Percentiles rank a stretch among this genome's conserved stretches.
Evolutionary conservation across 352 stramenopile species (phyloP).

Genomic region (Phytophthora fragariaefolia): DNA sequence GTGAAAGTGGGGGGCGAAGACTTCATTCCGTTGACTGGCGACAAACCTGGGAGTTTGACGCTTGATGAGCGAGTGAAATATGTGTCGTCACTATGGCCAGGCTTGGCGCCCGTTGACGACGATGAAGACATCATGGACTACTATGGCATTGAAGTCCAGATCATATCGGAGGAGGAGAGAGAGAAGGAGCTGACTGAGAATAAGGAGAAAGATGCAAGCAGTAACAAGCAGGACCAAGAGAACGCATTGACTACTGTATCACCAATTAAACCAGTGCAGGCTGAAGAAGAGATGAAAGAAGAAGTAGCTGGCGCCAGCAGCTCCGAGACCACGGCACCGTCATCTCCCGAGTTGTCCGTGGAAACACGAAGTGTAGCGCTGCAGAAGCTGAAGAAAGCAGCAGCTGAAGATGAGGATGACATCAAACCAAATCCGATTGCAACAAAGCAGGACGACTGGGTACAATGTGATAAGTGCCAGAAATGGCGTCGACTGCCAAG

Average conservation of each 20-base stretch:
- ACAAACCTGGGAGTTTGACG: conserved; percentile 46
- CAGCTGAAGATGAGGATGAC: conserved; percentile 50
- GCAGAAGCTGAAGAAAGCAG: conserved; percentile 56
- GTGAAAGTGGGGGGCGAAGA: conserved; percentile 56
- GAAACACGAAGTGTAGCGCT: conserved; percentile 60
- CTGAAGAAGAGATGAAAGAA: conserved; percentile 16
- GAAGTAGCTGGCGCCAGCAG: conserved; percentile 16
- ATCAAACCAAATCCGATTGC: conserved; percentile 54
- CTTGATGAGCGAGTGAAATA: conserved; percentile 71
- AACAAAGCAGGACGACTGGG: conserved; percentile 87
- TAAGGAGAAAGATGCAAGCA: conserved; percentile 9
- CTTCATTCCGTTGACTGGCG: conserved; percentile 47
- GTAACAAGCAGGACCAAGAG: not conserved
- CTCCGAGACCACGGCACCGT: conserved; percentile 29
- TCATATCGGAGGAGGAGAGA: conserved; percentile 71
- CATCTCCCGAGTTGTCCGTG: conserved; percentile 48
- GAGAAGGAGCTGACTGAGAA: conserved; percentile 42
- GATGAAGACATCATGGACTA: conserved; percentile 82
- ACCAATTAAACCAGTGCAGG: conserved; percentile 1
- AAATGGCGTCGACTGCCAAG: conserved; percentile 86
- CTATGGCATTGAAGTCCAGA: conserved; percentile 77
- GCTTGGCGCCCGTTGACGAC: conserved; percentile 63
- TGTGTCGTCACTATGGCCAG: conserved; percentile 72
- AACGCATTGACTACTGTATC: not conserved
- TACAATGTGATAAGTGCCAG: conserved; percentile 88